phyloP scores from a whole-genome alignment of 163 green algal species.

The Scenedesmus sp. region DNA sequence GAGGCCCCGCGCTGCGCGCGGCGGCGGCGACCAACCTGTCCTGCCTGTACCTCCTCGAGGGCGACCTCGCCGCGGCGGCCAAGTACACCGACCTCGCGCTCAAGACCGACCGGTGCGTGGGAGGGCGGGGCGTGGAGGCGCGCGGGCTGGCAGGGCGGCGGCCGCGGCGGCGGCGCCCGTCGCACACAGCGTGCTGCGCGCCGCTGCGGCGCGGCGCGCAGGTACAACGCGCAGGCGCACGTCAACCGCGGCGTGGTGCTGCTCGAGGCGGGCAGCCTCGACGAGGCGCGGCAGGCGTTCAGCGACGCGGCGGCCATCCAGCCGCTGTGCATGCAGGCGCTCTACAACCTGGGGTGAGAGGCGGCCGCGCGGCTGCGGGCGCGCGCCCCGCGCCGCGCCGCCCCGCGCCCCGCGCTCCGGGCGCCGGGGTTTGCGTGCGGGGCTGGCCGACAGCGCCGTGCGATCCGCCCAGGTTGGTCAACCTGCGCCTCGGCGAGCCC shows the following conservation, averaged over 20 bases:
- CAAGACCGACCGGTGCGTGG: slow-evolving; percentile 66
- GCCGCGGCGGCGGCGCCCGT: too few species aligned
- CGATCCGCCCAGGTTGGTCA: slow-evolving; percentile 45
- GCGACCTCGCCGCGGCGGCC: slow-evolving; percentile 69
- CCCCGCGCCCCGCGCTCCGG: too few species aligned
- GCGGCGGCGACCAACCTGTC: slow-evolving; percentile 84
- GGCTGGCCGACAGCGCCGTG: too few species aligned
- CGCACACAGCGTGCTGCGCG: background rate
- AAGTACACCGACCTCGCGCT: slow-evolving; percentile 82
- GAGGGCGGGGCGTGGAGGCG: background rate
- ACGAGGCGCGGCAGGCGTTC: slow-evolving; percentile 68
- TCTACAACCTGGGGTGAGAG: slow-evolving; percentile 83
- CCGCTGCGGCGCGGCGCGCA: background rate
- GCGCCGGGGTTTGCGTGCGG: too few species aligned
- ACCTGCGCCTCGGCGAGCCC: slow-evolving; percentile 54
- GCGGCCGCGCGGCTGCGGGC: too few species aligned
- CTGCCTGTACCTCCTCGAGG: slow-evolving; percentile 84
- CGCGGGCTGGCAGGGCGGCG: background rate
- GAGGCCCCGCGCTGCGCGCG: slow-evolving; percentile 62
- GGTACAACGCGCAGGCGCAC: slow-evolving; percentile 48
- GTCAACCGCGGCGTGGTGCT: slow-evolving; percentile 52
- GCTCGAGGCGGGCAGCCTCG: slow-evolving; percentile 53
- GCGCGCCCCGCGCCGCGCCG: too few species aligned
- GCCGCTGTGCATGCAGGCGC: slow-evolving; percentile 82
- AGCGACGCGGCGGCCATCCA: slow-evolving; percentile 80